These are phyloP conservation scores for Stephania japonica DNA, from an alignment of 164 flowering plant genomes.

Conservation along the genomic window DNA sequence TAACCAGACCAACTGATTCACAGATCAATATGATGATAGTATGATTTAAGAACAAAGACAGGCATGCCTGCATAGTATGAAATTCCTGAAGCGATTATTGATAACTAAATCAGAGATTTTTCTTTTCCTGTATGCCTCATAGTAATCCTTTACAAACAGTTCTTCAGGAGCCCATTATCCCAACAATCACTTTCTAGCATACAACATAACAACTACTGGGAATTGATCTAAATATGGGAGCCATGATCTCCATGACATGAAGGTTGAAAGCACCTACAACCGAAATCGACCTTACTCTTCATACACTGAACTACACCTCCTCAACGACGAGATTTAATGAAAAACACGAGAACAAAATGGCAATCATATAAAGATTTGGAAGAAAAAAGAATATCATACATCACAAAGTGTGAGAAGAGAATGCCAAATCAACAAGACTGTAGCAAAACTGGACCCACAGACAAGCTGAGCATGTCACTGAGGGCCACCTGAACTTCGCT, in stretches of 20 bases:
- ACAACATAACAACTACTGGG: slow-evolving; percentile 22
- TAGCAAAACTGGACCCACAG: slow-evolving; percentile 81
- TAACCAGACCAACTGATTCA: background rate
- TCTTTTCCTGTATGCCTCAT: background rate
- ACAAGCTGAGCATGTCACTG: slow-evolving; percentile 69
- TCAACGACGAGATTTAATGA: slow-evolving; percentile 19
- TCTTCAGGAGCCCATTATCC: slow-evolving; percentile 6
- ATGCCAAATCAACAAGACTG: slow-evolving; percentile 58
- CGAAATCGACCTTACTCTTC: slow-evolving; percentile 32
- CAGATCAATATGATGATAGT: background rate
- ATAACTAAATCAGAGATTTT: background rate
- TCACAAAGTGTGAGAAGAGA: slow-evolving; percentile 16
- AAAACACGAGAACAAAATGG: slow-evolving; percentile 14
- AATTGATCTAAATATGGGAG: slow-evolving; percentile 17
- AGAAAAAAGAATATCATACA: slow-evolving; percentile 35
- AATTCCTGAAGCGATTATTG: background rate
- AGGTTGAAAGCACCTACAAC: slow-evolving; percentile 8
- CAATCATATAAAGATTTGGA: slow-evolving; percentile 10
- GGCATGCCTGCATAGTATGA: background rate
- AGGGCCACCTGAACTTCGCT: slow-evolving; percentile 81
- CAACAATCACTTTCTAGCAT: slow-evolving; percentile 18
- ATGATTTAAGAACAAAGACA: background rate
- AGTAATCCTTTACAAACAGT: slow-evolving; percentile 3
- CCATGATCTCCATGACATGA: background rate
- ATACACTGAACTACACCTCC: slow-evolving; percentile 45